Evolutionary conservation across 257 asterid species (phyloP).

Genomic region (Plantago major): DNA sequence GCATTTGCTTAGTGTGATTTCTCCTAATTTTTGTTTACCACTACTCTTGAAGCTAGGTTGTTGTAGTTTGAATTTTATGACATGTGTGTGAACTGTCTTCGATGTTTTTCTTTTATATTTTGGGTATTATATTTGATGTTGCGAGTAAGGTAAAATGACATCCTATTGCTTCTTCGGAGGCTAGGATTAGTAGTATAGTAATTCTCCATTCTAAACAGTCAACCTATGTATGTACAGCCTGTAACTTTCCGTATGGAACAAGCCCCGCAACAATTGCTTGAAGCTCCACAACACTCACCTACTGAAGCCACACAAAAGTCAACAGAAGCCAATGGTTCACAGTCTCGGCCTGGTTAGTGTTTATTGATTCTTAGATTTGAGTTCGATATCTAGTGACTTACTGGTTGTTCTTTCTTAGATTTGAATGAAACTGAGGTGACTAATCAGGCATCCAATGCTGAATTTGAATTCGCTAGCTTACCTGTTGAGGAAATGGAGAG

Average conservation of each 20-base stretch:
- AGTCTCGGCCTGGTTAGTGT: not conserved
- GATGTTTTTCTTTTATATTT: too few species aligned
- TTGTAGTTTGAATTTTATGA: too few species aligned
- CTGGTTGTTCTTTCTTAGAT: not conserved
- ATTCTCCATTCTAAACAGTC: not conserved
- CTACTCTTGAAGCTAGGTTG: too few species aligned
- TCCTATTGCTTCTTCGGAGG: too few species aligned
- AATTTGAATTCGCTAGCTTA: not conserved
- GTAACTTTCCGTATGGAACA: not conserved
- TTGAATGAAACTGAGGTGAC: not conserved
- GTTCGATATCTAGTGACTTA: not conserved
- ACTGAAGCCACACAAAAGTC: not conserved
- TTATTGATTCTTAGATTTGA: not conserved
- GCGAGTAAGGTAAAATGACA: too few species aligned
- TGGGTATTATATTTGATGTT: too few species aligned
- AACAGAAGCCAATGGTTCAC: not conserved
- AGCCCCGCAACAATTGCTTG: not conserved
- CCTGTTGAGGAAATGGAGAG: slow-evolving; percentile 1
- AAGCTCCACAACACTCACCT: too few species aligned
- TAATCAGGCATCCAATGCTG: not conserved
- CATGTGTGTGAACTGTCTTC: too few species aligned
- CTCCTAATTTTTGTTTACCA: too few species aligned
- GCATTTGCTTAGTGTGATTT: too few species aligned
- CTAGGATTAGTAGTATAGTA: too few species aligned
- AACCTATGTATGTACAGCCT: not conserved